Conservation (phyloP, 768 basidiomycete species). For the Mycena rosella region DNA sequence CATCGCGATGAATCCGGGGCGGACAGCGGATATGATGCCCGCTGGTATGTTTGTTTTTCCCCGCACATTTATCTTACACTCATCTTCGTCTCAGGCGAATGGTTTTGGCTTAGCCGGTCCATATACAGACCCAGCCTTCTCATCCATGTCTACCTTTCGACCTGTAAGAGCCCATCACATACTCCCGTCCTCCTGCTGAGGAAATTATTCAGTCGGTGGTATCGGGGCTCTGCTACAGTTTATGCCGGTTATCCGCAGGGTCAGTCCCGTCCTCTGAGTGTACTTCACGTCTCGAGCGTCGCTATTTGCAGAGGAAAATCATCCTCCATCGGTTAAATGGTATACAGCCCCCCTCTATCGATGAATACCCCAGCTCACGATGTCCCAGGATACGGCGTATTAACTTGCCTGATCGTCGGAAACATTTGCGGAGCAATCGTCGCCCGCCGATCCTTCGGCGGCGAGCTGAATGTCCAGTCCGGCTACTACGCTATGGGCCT, state of each 20-base stretch:
- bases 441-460: conserved; percentile 40
- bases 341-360: too few relatives aligned
- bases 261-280: too few relatives aligned
- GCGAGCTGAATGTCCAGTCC: conserved; percentile 44
- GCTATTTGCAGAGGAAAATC: too few relatives aligned
- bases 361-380: not conserved
- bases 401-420: conserved; percentile 37
- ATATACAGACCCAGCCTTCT: conserved; percentile 39
- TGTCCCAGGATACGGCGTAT: conserved; percentile 35
- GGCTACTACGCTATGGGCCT: conserved; percentile 40
- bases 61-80: not conserved
- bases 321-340: conserved; percentile 43
- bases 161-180: conserved; percentile 31
- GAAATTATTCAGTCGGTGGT: conserved; percentile 38
- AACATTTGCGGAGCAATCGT: conserved; percentile 39
- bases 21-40: not conserved
- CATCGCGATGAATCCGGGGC: conserved; percentile 33
- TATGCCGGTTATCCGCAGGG: conserved; percentile 42
- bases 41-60: conserved; percentile 2
- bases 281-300: too few relatives aligned
- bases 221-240: conserved; percentile 40
- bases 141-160: conserved; percentile 43
- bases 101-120: conserved; percentile 40
- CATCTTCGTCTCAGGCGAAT: conserved; percentile 41
- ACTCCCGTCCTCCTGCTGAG: not conserved